Conservation (phyloP, 164 flowering plant species). For the Chimonanthus salicifolius region DNA sequence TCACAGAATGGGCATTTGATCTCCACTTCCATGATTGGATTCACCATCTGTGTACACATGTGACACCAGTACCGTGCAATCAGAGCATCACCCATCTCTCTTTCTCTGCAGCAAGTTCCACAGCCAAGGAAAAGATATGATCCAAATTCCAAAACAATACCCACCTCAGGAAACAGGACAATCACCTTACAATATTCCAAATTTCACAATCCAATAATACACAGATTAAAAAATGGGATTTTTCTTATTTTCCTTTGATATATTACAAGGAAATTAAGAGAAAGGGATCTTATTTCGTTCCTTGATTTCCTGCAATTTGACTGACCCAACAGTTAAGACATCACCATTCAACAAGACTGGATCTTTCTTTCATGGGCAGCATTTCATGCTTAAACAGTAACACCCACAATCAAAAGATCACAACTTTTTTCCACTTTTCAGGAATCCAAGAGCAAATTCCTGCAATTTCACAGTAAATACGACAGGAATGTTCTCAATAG, state of each 20-base stretch:
- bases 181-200: neutral
- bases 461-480: neutral
- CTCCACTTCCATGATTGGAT: conserved; percentile 59
- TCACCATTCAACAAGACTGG: neutral
- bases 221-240: neutral
- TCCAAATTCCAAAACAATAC: neutral
- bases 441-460: neutral
- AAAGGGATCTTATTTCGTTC: neutral
- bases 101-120: neutral
- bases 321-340: neutral
- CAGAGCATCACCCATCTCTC: conserved; percentile 50
- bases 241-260: neutral
- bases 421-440: neutral
- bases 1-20: conserved; percentile 71
- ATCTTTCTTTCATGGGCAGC: neutral
- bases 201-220: neutral
- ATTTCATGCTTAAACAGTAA: neutral
- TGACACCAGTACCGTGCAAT: conserved; percentile 67
- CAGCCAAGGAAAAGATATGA: conserved; percentile 2
- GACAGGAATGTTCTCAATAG: neutral
- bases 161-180: neutral
- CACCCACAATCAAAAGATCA: neutral
- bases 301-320: neutral
- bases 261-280: neutral
- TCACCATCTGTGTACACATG: conserved; percentile 59